phyloP scores from a whole-genome alignment of 2,329 filamentous ascomycete genomes.

The Paracoccidioides brasiliensis region DNA sequence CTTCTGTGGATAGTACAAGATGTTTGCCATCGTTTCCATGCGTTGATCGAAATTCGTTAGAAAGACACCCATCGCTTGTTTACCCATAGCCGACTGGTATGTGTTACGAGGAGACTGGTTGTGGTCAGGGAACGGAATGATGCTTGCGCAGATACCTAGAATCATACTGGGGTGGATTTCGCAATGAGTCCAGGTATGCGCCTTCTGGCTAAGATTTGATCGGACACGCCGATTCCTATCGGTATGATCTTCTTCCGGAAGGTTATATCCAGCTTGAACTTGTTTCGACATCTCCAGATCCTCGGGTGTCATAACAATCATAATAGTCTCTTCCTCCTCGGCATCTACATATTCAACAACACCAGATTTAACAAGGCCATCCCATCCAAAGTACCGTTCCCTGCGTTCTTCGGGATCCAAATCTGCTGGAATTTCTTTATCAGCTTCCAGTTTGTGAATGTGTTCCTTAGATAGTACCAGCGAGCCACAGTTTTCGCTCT shows the following conservation, averaged over 20 bases:
- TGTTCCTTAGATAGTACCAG: constrained; percentile 77
- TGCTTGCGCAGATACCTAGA: constrained; percentile 92
- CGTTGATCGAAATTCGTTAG: constrained; percentile 91
- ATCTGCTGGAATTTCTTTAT: constrained; percentile 52
- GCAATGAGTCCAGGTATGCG: constrained; percentile 92
- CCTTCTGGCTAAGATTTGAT: constrained; percentile 71
- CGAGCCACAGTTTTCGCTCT: constrained; percentile 60
- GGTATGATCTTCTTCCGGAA: constrained; percentile 48
- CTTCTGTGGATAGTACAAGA: constrained; percentile 97
- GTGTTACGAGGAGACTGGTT: constrained; percentile 97
- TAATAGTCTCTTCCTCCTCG: constrained; percentile 94
- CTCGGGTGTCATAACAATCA: constrained; percentile 98
- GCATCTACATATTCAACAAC: constrained; percentile 94
- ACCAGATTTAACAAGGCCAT: constrained; percentile 68
- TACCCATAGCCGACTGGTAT: constrained; percentile 99
- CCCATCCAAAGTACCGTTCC: constrained; percentile 66
- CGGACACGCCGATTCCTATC: constrained; percentile 80
- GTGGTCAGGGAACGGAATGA: constrained; percentile 98
- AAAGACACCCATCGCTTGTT: constrained; percentile 99
- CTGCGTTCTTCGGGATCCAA: constrained; percentile 45
- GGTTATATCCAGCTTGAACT: constrained; percentile 51
- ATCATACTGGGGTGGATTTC: constrained; percentile 99
- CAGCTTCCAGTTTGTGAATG: constrained; percentile 60
- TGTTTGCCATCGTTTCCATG: constrained; percentile 99
- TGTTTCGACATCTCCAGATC: constrained; percentile 70